Evolutionary conservation across 352 stramenopile genomes (phyloP), one percentile per base, ranked within the genome.

Genomic region (Phytophthora podocarpi): DNA sequence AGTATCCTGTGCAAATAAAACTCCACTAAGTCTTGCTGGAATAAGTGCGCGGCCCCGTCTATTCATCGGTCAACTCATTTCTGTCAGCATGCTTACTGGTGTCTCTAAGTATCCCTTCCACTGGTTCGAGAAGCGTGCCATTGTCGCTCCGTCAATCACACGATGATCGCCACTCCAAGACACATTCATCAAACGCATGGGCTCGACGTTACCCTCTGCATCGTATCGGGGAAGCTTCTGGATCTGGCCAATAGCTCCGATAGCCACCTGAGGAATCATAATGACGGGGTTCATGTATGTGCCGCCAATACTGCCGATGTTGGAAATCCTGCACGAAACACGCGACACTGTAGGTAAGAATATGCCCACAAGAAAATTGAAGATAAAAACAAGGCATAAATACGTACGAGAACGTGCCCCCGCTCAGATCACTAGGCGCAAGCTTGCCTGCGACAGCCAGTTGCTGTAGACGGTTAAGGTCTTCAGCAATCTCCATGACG

Each of bases 141-240:
- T 98, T 10, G 97, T 99, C 5, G 97, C 97, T 41, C 97, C 97
- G 69, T 99, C 97, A 45, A 99, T 93, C 37, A 99, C 94, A 35
- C 97, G 88, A 80, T 99, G 97, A 72, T 99, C 97, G 11, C 93
- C 97, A 34, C 91, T 97, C 97, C 97, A 99, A 32, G 91, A 98
- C 11, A 99, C 92, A 58, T 97, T 93, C 91, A 99, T 98, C 40
- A 99, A 61, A 35, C 91, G 85, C 31, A 90, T 71, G 11, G 93
- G 82, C 41, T 93, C 70, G 9, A 99, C 86, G 40, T 81, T 83
- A 36, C 84, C 87, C 13, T 95, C 80, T n/a, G 55, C 62, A 11
- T 89, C 78, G 59, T 98, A 99, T n/a, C 97, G 86, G 10, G 97
- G 97, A 5, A 99, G 57, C 24, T 86, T 93, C 74, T 98, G 97